Percentiles rank a stretch among this genome's conserved stretches.
Evolutionary conservation across 2,329 filamentous ascomycete genomes (phyloP).

Genomic region (Xylaria sp.): DNA sequence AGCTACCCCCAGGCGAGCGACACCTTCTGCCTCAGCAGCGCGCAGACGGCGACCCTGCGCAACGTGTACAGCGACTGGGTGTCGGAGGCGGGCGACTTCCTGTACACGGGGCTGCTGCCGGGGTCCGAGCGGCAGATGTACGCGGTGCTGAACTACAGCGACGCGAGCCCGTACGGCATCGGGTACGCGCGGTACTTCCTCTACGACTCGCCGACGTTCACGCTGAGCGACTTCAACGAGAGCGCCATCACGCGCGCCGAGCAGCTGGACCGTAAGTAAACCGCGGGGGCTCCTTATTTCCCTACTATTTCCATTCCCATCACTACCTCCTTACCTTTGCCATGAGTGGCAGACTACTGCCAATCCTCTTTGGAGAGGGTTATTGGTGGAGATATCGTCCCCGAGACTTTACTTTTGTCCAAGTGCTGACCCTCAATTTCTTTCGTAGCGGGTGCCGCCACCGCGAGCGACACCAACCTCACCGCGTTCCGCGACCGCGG

Average conservation of each 20-base stretch:
- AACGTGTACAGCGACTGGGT: conserved; percentile 38
- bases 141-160: conserved; percentile 36
- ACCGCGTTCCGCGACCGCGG: conserved; percentile 43
- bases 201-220: conserved; percentile 43
- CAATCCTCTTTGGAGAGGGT: too few species aligned
- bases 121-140: conserved; percentile 48
- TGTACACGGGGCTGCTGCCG: conserved; percentile 48
- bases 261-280: conserved; percentile 39
- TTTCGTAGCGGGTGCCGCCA: conserved; percentile 43
- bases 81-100: conserved; percentile 38
- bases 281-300: too few species aligned
- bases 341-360: too few species aligned
- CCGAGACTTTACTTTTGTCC: too few species aligned
- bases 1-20: too few species aligned
- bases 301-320: too few species aligned
- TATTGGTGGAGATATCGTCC: too few species aligned
- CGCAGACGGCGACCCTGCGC: conserved; percentile 43
- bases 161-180: conserved; percentile 39
- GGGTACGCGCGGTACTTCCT: conserved; percentile 45
- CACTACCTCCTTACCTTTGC: too few species aligned
- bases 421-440: too few species aligned
- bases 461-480: conserved; percentile 45
- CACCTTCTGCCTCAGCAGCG: conserved; percentile 48
- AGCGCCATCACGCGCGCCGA: conserved; percentile 37
- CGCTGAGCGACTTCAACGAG: conserved; percentile 39